Evolutionary conservation across 106 monocot species (phyloP), one percentile per base, ranked within the genome.

Genomic region (Dendrobium huoshanense): DNA sequence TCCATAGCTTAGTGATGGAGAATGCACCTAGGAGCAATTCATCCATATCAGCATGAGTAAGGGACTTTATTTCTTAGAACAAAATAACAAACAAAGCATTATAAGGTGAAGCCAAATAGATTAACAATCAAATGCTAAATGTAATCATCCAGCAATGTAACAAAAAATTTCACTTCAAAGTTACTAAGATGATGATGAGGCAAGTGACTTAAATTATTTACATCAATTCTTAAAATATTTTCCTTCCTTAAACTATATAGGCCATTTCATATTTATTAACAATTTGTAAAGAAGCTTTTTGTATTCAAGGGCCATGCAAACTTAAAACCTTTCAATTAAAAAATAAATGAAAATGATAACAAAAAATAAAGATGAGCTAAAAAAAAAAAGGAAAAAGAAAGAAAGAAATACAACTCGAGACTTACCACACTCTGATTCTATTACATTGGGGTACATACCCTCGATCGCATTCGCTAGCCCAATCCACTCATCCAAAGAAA

Each of bases 401-500:
- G 0, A 19, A 42, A 20, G 15, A 43, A 43, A 74, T 1, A 11
- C 25, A 3, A 51, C 37, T 49, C 20, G 51, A 37, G 51, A 27
- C 76, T 25, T 51, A 49, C 76, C 47, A 67, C 18, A 54, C 20
- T 79, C 68, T 89, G 90, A 90, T 82, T 86, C 70, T 56, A n/a
- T 91, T 88, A 15, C 40, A 64, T 72, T 81, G 78, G 11, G 95
- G 99, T 19, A 93, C 90, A 70, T 95, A 95, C 0, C 95, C 73
- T 99, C 99, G 19, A 99, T 88, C 24, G 95, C 99, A 81, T 91
- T 77, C 0, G 87, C 37, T 0, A 89, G 88, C 0, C 95, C 93
- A 29, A 91, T 81, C 97, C 90, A 94, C 54, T 97, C 89, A 24
- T 89, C 83, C 79, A 91, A 43, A 16, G 84, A 41, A 4, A 89